A percentile compares a stretch with the other conserved stretches of the same genome.
Evolutionary conservation across 352 stramenopile species (phyloP).

Genomic region (Phytopythium boreale): DNA sequence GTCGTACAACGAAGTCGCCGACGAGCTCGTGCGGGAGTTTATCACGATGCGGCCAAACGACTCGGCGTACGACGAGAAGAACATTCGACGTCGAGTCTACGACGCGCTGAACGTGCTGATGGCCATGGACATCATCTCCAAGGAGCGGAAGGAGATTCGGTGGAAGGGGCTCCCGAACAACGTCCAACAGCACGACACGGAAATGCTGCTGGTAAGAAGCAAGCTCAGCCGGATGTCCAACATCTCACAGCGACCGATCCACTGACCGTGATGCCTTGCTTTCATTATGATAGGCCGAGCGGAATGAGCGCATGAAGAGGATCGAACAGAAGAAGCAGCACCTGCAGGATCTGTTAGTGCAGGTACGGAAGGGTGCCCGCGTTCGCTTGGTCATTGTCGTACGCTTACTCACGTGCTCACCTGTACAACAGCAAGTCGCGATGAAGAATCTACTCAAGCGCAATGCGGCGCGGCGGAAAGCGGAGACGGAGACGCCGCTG

Average conservation of each 20-base stretch:
- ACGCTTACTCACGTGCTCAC: neutral
- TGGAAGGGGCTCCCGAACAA: conserved; percentile 84
- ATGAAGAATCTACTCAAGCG: conserved; percentile 93
- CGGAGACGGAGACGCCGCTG: conserved; percentile 28
- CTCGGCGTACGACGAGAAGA: conserved; percentile 92
- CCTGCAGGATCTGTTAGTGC: conserved; percentile 91
- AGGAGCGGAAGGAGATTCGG: conserved; percentile 93
- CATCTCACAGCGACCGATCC: neutral
- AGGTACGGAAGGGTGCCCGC: conserved; percentile 23
- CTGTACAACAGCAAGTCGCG: conserved; percentile 77
- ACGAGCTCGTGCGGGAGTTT: conserved; percentile 92
- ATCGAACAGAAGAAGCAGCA: conserved; percentile 89
- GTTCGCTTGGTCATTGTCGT: neutral
- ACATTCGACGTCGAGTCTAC: conserved; percentile 96
- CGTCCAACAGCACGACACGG: conserved; percentile 84
- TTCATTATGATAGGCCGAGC: conserved; percentile 41
- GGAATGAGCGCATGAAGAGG: conserved; percentile 74
- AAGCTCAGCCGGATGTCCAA: neutral
- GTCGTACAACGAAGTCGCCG: conserved; percentile 94
- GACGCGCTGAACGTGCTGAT: conserved; percentile 97
- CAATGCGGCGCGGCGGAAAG: conserved; percentile 72
- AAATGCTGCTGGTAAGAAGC: conserved; percentile 72
- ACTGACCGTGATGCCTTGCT: neutral
- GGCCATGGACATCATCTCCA: conserved; percentile 98
- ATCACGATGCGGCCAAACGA: conserved; percentile 83